Evolutionary conservation across 495 filamentous ascomycete species (phyloP), one percentile per base, ranked within the genome.

Genomic region (Penicillium samsonianum): DNA sequence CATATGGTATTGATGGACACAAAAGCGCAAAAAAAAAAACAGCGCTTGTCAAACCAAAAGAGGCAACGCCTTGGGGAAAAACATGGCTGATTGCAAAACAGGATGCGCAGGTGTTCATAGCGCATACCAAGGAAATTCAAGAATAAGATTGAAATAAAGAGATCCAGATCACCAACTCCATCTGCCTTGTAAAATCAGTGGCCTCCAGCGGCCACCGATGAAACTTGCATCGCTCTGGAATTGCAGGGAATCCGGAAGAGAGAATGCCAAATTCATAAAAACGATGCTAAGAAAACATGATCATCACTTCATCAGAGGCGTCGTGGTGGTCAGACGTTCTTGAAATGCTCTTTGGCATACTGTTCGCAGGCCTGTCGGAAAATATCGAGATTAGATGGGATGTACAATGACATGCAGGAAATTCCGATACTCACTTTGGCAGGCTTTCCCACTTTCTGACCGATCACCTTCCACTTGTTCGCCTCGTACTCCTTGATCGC

Each of bases 401-500:
- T 50, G 30, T 28, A 65, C 25, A 63, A 55, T 45, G 28, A 50
- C n/a, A 31, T 30, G 59, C 47, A 40, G 20, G 38, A 48, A 57
- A 44, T 42, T 57, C 54, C 14, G 38, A 20, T 53, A 64, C 74
- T 44, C 71, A 95, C 91, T 83, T 98, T 98, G 50, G 94, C 94
- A 17, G 94, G 94, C 77, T 98, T 98, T 58, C 93, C 92, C 59
- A 98, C 91, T 75, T 97, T 98, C 67, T 86, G 83, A 11, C 94
- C 94, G 60, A 98, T 98, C 14, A 86, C 83, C 76, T 98, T 98
- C 94, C 94, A 98, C 72, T 97, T 98, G 73, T 90, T 97, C 57
- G 88, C 85, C 69, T 98, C 94, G 72, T 98, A 98, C 69, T 98
- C 94, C 71, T 97, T 97, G 80, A 98, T 98, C 23, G 93, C 93